Percentiles rank a stretch among this genome's conserved stretches.
phyloP scores from a whole-genome alignment of 805 yeast species.

The Metschnikowia aberdeeniae region DNA sequence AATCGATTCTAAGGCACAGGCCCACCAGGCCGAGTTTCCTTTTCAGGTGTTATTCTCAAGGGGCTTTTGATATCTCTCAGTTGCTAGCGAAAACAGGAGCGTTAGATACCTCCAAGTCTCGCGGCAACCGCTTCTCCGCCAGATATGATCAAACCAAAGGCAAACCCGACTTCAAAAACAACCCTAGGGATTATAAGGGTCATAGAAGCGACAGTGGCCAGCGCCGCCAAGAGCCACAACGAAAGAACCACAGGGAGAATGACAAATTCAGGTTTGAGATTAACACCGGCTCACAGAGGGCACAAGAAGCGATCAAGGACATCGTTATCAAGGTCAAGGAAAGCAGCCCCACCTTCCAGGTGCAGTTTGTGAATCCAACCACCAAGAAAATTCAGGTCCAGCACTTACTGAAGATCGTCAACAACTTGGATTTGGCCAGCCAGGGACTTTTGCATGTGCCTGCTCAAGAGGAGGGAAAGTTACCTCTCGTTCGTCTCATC shows the following conservation, averaged over 20 bases:
- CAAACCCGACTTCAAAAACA: neutral
- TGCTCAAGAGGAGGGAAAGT: conserved; percentile 15
- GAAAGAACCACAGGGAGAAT: neutral
- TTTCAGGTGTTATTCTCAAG: neutral
- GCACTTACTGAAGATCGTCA: conserved; percentile 31
- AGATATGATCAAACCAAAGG: neutral
- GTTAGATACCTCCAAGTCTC: neutral
- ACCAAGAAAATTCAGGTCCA: conserved; percentile 19
- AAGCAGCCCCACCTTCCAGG: conserved; percentile 19
- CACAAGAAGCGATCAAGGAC: conserved; percentile 24
- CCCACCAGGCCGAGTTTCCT: neutral
- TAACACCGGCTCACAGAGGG: conserved; percentile 25
- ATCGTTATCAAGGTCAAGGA: conserved; percentile 22
- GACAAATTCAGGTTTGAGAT: conserved; percentile 18
- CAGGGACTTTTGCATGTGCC: conserved; percentile 25
- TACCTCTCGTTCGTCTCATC: conserved; percentile 28
- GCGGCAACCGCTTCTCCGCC: conserved; percentile 1
- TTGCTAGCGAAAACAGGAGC: neutral
- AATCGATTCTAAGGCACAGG: neutral
- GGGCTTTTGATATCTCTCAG: neutral
- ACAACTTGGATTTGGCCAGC: conserved; percentile 23
- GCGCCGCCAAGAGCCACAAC: neutral
- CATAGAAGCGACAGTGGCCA: neutral
- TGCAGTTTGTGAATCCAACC: conserved; percentile 25
- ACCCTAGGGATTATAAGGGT: neutral